Percentiles rank a stretch among this genome's conserved stretches.
phyloP scores from a whole-genome alignment of 306 rosid species.

The Citrullus amarus region DNA sequence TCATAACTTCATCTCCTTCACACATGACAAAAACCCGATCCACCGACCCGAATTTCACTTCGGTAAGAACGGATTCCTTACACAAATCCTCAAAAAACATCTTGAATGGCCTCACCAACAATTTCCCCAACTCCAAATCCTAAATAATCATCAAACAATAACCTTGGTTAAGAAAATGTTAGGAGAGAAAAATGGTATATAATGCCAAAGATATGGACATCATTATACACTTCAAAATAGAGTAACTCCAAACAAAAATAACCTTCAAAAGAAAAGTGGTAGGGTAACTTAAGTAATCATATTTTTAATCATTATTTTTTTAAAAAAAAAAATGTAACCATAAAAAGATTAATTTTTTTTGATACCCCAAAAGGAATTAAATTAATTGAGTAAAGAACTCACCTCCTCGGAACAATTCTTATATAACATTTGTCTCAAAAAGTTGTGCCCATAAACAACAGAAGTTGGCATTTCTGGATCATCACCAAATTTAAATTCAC shows the following conservation, averaged over 20 bases:
- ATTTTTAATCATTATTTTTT: neutral
- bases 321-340: no score
- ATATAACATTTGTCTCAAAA: neutral
- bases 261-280: no score
- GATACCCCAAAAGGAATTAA: no score
- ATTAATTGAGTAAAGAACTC: neutral
- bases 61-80: neutral
- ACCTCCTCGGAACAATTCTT: neutral
- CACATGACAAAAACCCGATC: neutral
- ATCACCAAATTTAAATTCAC: neutral
- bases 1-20: slow-evolving; percentile 5
- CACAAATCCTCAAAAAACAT: neutral
- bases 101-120: neutral
- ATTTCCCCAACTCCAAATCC: neutral
- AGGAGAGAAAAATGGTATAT: neutral
- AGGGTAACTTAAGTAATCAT: neutral
- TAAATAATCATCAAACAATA: neutral
- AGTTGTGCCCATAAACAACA: neutral
- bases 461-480: neutral
- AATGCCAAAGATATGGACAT: neutral
- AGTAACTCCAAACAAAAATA: no score
- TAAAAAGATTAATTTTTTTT: no score
- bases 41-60: slow-evolving; percentile 7
- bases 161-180: neutral
- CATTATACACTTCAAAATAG: no score